Conservation (phyloP, 805 yeast genomes). For the Zygoascus flipseniorum region DNA sequence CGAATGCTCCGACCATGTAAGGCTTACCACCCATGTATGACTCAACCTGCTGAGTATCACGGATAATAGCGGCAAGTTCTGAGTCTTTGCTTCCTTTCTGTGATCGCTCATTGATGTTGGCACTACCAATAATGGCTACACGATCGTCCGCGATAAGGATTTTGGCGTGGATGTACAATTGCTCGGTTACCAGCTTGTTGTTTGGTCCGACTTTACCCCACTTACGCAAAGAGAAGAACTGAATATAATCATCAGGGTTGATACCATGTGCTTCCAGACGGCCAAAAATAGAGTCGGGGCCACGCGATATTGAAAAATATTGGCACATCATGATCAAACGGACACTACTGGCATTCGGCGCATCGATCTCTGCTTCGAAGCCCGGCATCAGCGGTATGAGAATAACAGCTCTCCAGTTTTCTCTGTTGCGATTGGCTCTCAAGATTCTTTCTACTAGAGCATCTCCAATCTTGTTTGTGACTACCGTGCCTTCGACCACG, state of each 20-base stretch:
- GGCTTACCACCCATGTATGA: slow-evolving; percentile 70
- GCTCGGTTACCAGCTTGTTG: slow-evolving; percentile 74
- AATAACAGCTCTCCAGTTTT: slow-evolving; percentile 82
- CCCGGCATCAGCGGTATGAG: slow-evolving; percentile 97
- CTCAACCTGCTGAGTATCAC: slow-evolving; percentile 65
- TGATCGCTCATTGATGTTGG: slow-evolving; percentile 93
- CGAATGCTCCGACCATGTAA: slow-evolving; percentile 75
- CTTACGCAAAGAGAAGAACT: slow-evolving; percentile 83
- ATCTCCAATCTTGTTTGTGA: slow-evolving; percentile 87
- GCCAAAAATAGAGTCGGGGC: slow-evolving; percentile 79
- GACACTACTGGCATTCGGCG: slow-evolving; percentile 89
- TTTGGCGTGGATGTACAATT: slow-evolving; percentile 89
- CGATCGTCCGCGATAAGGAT: slow-evolving; percentile 88
- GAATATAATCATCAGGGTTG: slow-evolving; percentile 82
- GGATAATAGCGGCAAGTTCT: slow-evolving; percentile 80
- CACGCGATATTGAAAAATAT: slow-evolving; percentile 86
- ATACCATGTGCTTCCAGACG: slow-evolving; percentile 71
- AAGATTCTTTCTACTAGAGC: slow-evolving; percentile 96
- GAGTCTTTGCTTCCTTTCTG: slow-evolving; percentile 93
- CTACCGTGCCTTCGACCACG: slow-evolving; percentile 59
- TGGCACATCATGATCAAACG: slow-evolving; percentile 96
- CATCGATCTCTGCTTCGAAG: slow-evolving; percentile 77
- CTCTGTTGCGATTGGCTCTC: slow-evolving; percentile 70
- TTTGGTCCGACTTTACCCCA: slow-evolving; percentile 89
- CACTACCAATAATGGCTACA: slow-evolving; percentile 91